Base-by-base conservation (phyloP, 1,284 basidiomycete species). In the Ganoderma boninense region DNA sequence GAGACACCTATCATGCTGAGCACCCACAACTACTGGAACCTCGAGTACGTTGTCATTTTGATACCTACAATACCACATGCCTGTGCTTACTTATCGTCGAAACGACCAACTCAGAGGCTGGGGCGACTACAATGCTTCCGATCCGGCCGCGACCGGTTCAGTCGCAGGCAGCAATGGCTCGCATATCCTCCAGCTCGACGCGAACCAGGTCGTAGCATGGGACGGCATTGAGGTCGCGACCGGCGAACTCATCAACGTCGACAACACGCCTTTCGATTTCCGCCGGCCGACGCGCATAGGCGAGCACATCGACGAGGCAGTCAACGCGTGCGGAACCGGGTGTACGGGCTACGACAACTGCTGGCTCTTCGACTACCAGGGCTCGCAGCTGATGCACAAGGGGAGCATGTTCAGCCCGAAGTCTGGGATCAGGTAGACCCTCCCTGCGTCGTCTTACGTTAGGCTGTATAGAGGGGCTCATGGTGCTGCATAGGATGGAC, bases 1-100 rank as follows among this genome's bases (percentile, higher is more conserved):
- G 57, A 60, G n/a, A 60, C 35, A 14, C 57, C 57, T 6, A 60
- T 60, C n/a, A 60, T 60, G 57, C n/a, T 60, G 20, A 60, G 57
- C 57, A 60, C 57, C 20, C 57, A 60, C 38, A 60, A 60, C n/a
- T 60, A 60, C 35, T 60, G 57, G 57, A 60, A 60, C 38, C 57
- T 60, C n/a, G 57, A 60, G 57, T 60, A n/a, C 57, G 57, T 60
- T 40, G 32, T 32, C 32, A 0, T 20, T 20, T 40, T 4, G 13
- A 54, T 14, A 10, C n/a, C 8, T 23, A 23, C n/a, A 49, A 11
- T 14, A 5, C 11, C 40, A 20, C 20, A 20, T 38, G 0, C 32
- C 18, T 40, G 1, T 6, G 11, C 57, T n/a, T 40, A 35, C 35
- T 20, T 23, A 3, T 4, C 4, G 2, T 60, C 11, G 35, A n/a